phyloP scores from a whole-genome alignment of 805 yeast genomes.

The Wickerhamiella occidentalis region DNA sequence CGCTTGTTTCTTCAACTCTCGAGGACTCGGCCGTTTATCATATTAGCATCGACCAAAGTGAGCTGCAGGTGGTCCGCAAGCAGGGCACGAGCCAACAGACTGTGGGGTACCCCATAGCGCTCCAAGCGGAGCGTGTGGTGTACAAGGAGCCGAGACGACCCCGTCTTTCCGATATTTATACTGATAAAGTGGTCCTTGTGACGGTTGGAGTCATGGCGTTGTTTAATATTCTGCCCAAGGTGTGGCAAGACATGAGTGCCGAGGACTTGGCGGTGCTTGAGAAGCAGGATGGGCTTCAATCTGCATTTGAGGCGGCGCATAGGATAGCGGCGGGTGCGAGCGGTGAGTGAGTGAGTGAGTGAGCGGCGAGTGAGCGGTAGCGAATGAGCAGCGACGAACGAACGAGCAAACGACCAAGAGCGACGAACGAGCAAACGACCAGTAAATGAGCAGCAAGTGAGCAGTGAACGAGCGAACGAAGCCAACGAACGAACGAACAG shows the following conservation, averaged over 20 bases:
- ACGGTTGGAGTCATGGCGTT: background rate
- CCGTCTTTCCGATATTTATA: conserved; percentile 1
- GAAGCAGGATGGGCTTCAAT: conserved; percentile 20
- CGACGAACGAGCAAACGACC: no score
- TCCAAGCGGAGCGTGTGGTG: conserved; percentile 10
- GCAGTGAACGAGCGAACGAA: no score
- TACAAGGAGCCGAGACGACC: background rate
- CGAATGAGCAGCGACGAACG: no score
- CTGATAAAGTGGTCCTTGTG: background rate
- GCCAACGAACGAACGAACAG: no score
- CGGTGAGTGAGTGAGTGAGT: no score
- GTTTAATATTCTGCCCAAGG: background rate
- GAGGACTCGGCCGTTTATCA: conserved; percentile 12
- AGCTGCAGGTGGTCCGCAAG: conserved; percentile 22
- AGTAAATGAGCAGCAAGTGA: no score
- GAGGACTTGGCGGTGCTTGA: conserved; percentile 19
- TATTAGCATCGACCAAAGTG: conserved; percentile 20
- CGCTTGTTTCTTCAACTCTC: conserved; percentile 17
- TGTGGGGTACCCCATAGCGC: conserved; percentile 25
- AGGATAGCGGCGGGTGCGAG: conserved; percentile 20
- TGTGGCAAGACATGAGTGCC: background rate
- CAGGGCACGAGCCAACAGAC: conserved; percentile 23
- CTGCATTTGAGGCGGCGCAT: conserved; percentile 26
- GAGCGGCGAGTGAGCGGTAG: no score
- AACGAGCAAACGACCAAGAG: no score